Evolutionary conservation across 495 filamentous ascomycete species (phyloP), one percentile per base, ranked within the genome.

Genomic region (Baudoinia panamericana): DNA sequence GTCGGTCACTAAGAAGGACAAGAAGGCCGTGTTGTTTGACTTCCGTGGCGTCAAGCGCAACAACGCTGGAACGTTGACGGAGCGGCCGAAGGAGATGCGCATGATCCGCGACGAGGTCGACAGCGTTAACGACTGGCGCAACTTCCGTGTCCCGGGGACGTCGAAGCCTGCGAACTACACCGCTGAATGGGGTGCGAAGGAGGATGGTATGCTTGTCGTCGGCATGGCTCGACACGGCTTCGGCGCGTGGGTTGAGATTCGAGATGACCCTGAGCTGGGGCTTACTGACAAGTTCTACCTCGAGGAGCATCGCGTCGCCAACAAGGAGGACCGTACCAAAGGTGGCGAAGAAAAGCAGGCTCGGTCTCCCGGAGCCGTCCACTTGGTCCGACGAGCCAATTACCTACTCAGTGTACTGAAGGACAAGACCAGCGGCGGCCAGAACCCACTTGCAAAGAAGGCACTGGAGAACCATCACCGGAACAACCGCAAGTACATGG

Each of bases 131-230:
- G 80, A 88, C 46, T 76, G 73, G 52, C 69, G 61, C 43, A 81
- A 67, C 26, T 99, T 96, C 63, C 79, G 84, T 13, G 72, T 99
- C 21, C 78, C 84, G 3, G 86, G 95, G 56, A 90, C 90, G 2
- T 81, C 80, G 0, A 99, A 96, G 52, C 69, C 80, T 10, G 83
- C 88, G 2, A 70, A 72, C 24, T 99, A 95, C 56, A 78, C 75
- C 27, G 93, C 84, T 52, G 64, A 77, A 21, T 99, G 90, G 90
- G 85, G 84, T 36, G 71, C 86, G 3, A 73, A 77, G 31, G 92
- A 99, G 63, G 90, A 99, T 54, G 90, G 82, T 23, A 99, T 99
- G 90, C 76, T 99, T 30, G 82, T 85, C 41, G 74, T 95, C 21
- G 90, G 90, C 37, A 93, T 99, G 48, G 75, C 79, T 41, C 72